Evolutionary conservation across 768 basidiomycete species (phyloP).

Genomic region (Kwoniella sp.): DNA sequence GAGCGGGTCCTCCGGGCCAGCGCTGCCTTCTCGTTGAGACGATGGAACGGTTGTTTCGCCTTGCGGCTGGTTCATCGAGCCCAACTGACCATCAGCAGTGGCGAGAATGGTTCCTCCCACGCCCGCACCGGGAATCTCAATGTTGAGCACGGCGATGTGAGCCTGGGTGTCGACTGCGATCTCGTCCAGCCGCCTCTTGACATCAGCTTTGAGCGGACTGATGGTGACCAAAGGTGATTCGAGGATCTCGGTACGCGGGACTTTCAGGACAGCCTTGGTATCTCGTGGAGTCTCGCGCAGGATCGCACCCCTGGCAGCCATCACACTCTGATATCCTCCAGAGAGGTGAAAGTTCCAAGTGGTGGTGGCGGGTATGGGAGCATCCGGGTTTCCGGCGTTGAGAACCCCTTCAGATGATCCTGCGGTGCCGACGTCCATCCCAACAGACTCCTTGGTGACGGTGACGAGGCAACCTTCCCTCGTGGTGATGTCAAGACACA

Average conservation of each 20-base stretch:
- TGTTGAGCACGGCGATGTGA: slow-evolving; percentile 89
- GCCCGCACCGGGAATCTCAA: slow-evolving; percentile 40
- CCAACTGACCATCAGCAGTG: slow-evolving; percentile 19
- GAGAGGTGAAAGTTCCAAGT: slow-evolving; percentile 80
- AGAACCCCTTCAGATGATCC: slow-evolving; percentile 7
- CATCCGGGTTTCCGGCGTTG: slow-evolving; percentile 7
- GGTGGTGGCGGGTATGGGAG: slow-evolving; percentile 15
- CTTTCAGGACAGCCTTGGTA: slow-evolving; percentile 82
- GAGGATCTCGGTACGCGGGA: slow-evolving; percentile 86
- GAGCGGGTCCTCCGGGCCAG: slow-evolving; percentile 6
- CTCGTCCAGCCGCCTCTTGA: slow-evolving; percentile 81
- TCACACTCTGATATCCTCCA: slow-evolving; percentile 87
- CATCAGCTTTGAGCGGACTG: slow-evolving; percentile 73
- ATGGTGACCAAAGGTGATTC: slow-evolving; percentile 60
- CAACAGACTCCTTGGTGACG: slow-evolving; percentile 57
- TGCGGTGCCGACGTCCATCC: slow-evolving; percentile 2
- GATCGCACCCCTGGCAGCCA: slow-evolving; percentile 81
- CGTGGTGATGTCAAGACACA: slow-evolving; percentile 72
- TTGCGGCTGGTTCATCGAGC: background rate
- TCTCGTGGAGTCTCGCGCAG: slow-evolving; percentile 66
- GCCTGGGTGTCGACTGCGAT: slow-evolving; percentile 88
- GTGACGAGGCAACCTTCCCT: slow-evolving; percentile 79
- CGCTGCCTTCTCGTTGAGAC: slow-evolving; percentile 50
- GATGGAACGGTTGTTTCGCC: background rate
- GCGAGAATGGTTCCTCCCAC: slow-evolving; percentile 18